A percentile compares a stretch with the other conserved stretches of the same genome.
These are phyloP conservation scores for Licmophora abbreviata DNA, from an alignment of 108 stramenopile genomes.

Conservation along the genomic window DNA sequence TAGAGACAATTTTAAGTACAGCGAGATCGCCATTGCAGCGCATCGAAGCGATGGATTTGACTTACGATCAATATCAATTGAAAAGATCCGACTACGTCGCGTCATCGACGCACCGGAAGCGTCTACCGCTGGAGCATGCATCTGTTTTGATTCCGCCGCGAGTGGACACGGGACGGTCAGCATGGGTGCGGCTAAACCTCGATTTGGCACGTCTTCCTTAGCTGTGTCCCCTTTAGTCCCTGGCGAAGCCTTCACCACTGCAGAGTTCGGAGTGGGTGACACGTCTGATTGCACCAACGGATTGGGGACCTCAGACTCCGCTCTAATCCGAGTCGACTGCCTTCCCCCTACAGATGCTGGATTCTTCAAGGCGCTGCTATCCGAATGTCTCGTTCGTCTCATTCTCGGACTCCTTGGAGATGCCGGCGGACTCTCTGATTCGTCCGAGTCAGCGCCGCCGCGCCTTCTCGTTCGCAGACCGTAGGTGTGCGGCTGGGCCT, in stretches of 20 bases:
- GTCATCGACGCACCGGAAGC: background rate
- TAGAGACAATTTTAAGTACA: background rate
- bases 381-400: too few relatives aligned
- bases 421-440: background rate
- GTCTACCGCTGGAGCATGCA: conserved; percentile 11
- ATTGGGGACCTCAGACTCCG: too few relatives aligned
- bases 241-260: background rate
- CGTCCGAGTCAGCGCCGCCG: background rate
- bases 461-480: conserved; percentile 1
- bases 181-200: background rate
- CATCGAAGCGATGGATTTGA: background rate
- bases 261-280: too few relatives aligned
- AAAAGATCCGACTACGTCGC: conserved; percentile 48
- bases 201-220: background rate
- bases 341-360: too few relatives aligned
- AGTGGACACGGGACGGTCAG: conserved; percentile 56
- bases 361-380: too few relatives aligned
- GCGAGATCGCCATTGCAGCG: background rate
- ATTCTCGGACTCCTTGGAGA: too few relatives aligned
- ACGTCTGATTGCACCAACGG: too few relatives aligned
- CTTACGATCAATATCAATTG: conserved; percentile 81
- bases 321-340: too few relatives aligned
- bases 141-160: conserved; percentile 26
- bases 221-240: background rate
- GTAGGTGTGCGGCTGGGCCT: background rate